phyloP scores from a whole-genome alignment of 2,329 filamentous ascomycete genomes.

The Ceratocystis harringtonii region DNA sequence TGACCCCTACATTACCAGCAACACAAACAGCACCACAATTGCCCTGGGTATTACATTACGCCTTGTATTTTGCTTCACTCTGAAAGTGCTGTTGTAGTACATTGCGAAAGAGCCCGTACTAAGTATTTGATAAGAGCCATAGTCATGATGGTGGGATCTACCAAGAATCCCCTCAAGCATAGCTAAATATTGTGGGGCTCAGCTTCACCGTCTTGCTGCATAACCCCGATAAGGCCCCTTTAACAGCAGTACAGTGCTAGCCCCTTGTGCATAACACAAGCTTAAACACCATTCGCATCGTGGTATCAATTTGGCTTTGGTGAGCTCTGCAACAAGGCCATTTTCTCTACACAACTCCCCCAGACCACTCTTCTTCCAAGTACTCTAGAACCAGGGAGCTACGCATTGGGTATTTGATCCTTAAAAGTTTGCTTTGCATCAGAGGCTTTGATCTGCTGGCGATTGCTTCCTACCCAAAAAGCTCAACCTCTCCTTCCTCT shows the following conservation, averaged over 20 bases:
- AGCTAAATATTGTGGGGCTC: background rate
- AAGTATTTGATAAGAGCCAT: too few species aligned
- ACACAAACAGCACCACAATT: too few species aligned
- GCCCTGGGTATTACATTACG: too few species aligned
- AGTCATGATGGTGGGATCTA: too few species aligned
- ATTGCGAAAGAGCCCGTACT: too few species aligned
- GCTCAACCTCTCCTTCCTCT: background rate
- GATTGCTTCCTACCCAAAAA: background rate
- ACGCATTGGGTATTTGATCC: background rate
- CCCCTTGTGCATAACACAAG: background rate
- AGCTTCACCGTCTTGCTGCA: background rate
- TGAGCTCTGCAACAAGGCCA: background rate
- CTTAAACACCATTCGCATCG: background rate
- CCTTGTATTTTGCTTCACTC: too few species aligned
- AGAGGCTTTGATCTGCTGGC: background rate
- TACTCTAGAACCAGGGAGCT: background rate
- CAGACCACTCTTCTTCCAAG: background rate
- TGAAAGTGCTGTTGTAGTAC: too few species aligned
- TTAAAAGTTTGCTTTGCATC: background rate
- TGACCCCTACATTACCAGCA: too few species aligned
- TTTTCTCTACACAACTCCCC: background rate
- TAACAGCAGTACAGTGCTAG: background rate
- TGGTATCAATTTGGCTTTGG: background rate
- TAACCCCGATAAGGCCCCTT: constrained; percentile 1
- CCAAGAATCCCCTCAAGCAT: too few species aligned